Evolutionary conservation across 1,284 basidiomycete genomes (phyloP), one percentile per base, ranked within the genome.

Genomic region (Entoloma clypeatum): DNA sequence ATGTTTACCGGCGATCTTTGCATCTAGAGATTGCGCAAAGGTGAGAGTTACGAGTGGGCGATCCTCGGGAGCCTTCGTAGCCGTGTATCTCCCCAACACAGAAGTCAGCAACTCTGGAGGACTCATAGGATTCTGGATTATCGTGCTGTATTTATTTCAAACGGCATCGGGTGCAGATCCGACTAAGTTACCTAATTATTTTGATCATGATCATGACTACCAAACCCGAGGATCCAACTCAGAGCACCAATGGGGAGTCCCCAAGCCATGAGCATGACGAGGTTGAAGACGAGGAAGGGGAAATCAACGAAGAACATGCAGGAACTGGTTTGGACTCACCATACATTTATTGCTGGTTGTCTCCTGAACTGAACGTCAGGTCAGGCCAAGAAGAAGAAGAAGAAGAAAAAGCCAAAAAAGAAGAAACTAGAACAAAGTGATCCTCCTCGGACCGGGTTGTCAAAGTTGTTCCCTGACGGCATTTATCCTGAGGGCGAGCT

Each of bases 1-100:
- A 10, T 71, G 70, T 4, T 64, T 62, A 0, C 90, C 92, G 0
- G 92, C 92, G 47, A 98, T 95, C 63, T 92, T 94, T 22, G 81
- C 90, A 66, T 99, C 94, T 34, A 94, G 68, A 1, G 92, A 95
- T 61, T 98, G 94, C 1, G 95, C 95, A 65, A 94, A 99, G 1
- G 95, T 96, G 7, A 99, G 67, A 0, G 94, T 98, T 14, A 88
- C 77, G 39, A 66, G 67, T 1, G 82, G 81, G n/a, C 70, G 68
- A 36, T 41, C 35, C 11, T 49, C 26, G 13, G 42, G 46, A 14
- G 50, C 27, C 14, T 43, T 41, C 18, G 48, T 29, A 10, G 35
- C 24, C 3, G 16, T n/a, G 53, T 53, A 56, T 14, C 44, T 47
- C 11, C 52, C 52, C 5, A 68, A 51, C 26, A 63, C 45, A 13